Evolutionary conservation across 257 asterid species (phyloP), one percentile per base, ranked within the genome.

Genomic region (Solanum ahanhuiri): DNA sequence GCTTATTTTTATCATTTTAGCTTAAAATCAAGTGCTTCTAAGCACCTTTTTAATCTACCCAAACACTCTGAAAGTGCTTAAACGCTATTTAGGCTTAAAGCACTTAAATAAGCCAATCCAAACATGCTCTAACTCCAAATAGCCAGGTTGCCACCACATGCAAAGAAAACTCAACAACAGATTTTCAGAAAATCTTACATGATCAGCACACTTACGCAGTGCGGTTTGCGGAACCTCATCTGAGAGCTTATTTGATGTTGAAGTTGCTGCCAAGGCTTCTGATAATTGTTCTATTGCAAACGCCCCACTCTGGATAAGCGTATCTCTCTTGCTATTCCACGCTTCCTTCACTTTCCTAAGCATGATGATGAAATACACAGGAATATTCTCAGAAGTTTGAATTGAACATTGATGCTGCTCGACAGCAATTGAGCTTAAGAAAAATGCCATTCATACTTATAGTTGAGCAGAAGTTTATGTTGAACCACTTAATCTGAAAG

Each of bases 321-420:
- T 86, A 64, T 90, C 98, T 88, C 88, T 93, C 88, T 94, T 94
- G 67, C 90, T 89, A 87, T 93, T 93, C 99, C 99, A 96, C 39
- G 98, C 99, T 87, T 95, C 99, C 90, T 93, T 96, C 90, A 96
- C 96, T 92, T 93, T 96, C 93, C 99, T 96, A 91, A 83, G 66
- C 83, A 79, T 79, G 83, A 79, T 25, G 17, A 45, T 28, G n/a
- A 76, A 39, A 58, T 6, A 39, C 81, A 89, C 84, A 89, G 33
- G 45, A 31, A 67, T n/a, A 20, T 33, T 75, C 14, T 8, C 18
- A 51, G 35, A 33, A 75, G 20, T 30, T 84, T 3, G 64, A 35
- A 66, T 23, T 41, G 48, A 69, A 76, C 28, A 37, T 11, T 34
- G 4, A 72, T 37, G 20, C 4, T 72, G 48, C 81, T 72, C 33